Evolutionary conservation across 441 rosid genomes (phyloP).

Genomic region (Brassica hybrid): DNA sequence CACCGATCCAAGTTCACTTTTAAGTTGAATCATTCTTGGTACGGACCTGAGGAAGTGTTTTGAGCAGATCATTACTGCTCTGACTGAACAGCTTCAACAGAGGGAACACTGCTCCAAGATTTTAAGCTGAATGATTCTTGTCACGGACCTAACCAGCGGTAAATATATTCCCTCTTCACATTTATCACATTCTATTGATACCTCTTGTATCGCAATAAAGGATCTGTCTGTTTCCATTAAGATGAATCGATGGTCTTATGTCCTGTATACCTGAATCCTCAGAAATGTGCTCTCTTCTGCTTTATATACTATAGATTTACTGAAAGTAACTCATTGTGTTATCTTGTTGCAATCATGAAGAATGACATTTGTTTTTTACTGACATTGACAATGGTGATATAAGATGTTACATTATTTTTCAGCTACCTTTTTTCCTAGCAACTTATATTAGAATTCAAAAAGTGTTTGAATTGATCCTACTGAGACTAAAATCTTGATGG

Average conservation of each 20-base stretch:
- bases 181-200: conserved; percentile 19
- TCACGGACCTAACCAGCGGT: conserved; percentile 26
- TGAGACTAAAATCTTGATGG: neutral
- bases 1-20: conserved; percentile 49
- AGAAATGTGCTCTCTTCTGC: conserved; percentile 1
- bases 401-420: too few relatives aligned
- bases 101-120: conserved; percentile 49
- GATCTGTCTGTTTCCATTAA: conserved; percentile 9
- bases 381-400: neutral
- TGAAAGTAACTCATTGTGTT: neutral
- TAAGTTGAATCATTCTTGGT: conserved; percentile 48
- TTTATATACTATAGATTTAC: conserved; percentile 16
- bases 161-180: conserved; percentile 18
- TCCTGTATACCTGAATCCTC: conserved; percentile 11
- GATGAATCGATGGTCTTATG: neutral
- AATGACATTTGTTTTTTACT: neutral
- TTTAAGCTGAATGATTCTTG: conserved; percentile 45
- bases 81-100: conserved; percentile 46
- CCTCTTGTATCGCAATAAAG: conserved; percentile 11
- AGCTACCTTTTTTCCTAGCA: neutral
- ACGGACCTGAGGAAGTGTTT: neutral
- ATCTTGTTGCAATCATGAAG: neutral
- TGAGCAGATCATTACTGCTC: conserved; percentile 55
- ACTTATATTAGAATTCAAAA: neutral
- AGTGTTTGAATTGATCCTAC: neutral